Percentiles rank a stretch among this genome's conserved stretches.
phyloP scores from a whole-genome alignment of 164 flowering plant genomes.

The Chimonanthus praecox region DNA sequence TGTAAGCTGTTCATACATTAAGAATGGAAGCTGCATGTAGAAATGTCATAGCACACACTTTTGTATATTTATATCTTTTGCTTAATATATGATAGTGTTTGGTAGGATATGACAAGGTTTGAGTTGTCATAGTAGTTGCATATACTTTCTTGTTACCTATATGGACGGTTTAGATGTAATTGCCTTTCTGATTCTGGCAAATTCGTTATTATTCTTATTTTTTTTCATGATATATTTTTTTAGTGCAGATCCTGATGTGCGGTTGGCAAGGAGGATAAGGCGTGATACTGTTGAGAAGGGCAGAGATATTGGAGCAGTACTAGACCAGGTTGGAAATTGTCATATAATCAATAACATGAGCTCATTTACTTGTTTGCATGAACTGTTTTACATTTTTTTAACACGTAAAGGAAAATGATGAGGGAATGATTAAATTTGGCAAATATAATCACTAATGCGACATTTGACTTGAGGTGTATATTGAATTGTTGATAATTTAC shows the following conservation, averaged over 20 bases:
- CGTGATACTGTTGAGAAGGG: slow-evolving; percentile 93
- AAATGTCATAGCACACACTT: too few species aligned
- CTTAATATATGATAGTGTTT: too few species aligned
- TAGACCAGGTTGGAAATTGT: slow-evolving; percentile 66
- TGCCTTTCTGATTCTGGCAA: neutral
- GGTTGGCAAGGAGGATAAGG: slow-evolving; percentile 92
- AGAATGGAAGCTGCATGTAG: too few species aligned
- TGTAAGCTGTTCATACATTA: too few species aligned
- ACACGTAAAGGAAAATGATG: neutral
- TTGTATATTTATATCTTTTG: too few species aligned
- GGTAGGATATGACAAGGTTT: too few species aligned
- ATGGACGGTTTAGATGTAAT: neutral
- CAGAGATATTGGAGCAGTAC: slow-evolving; percentile 72
- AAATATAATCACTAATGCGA: too few species aligned
- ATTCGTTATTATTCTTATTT: slow-evolving; percentile 16
- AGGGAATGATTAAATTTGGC: too few species aligned
- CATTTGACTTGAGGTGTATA: too few species aligned
- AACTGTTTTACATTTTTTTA: neutral
- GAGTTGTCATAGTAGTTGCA: neutral
- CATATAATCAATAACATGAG: slow-evolving; percentile 1
- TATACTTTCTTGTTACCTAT: neutral
- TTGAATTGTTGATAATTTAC: too few species aligned
- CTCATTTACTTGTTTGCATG: neutral
- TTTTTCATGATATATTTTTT: slow-evolving; percentile 42
- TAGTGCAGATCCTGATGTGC: slow-evolving; percentile 99